phyloP scores from a whole-genome alignment of 768 basidiomycete species.

The Favolaschia claudopus region DNA sequence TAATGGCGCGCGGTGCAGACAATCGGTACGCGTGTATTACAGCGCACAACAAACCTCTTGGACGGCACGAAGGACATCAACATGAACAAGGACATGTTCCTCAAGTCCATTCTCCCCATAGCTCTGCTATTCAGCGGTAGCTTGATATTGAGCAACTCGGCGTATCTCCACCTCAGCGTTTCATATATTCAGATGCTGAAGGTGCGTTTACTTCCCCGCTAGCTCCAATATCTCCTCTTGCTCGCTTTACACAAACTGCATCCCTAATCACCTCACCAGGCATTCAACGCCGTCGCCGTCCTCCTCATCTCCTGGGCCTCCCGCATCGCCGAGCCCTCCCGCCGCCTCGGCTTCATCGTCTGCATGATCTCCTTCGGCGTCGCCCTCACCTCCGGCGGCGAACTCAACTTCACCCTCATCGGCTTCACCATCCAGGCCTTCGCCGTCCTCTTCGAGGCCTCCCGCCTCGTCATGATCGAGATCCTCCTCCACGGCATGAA shows the following conservation, averaged over 20 bases:
- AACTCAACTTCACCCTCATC: slow-evolving; percentile 82
- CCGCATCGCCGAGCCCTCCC: slow-evolving; percentile 87
- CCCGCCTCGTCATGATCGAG: slow-evolving; percentile 95
- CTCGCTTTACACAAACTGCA: neutral
- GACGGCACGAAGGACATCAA: slow-evolving; percentile 82
- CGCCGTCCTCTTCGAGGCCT: slow-evolving; percentile 91
- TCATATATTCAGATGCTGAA: slow-evolving; percentile 98
- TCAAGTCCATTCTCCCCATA: slow-evolving; percentile 90
- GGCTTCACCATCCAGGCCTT: slow-evolving; percentile 91
- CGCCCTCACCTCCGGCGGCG: slow-evolving; percentile 88
- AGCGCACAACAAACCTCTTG: slow-evolving; percentile 81
- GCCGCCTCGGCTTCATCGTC: slow-evolving; percentile 82
- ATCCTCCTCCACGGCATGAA: slow-evolving; percentile 93
- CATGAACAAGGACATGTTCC: slow-evolving; percentile 80
- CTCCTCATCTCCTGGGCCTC: slow-evolving; percentile 93
- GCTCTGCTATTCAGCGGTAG: slow-evolving; percentile 93
- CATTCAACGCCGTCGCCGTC: slow-evolving; percentile 90
- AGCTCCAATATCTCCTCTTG: slow-evolving; percentile 47
- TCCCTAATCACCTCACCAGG: slow-evolving; percentile 51
- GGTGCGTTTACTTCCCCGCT: slow-evolving; percentile 61
- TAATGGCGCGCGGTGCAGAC: slow-evolving; percentile 47
- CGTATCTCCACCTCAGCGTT: slow-evolving; percentile 93
- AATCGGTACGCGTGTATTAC: slow-evolving; percentile 85
- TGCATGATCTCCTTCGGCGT: slow-evolving; percentile 92
- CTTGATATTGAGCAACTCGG: slow-evolving; percentile 80